These are phyloP conservation scores for Solanum raphanifolium DNA, from an alignment of 257 asterid species.

Conservation along the genomic window DNA sequence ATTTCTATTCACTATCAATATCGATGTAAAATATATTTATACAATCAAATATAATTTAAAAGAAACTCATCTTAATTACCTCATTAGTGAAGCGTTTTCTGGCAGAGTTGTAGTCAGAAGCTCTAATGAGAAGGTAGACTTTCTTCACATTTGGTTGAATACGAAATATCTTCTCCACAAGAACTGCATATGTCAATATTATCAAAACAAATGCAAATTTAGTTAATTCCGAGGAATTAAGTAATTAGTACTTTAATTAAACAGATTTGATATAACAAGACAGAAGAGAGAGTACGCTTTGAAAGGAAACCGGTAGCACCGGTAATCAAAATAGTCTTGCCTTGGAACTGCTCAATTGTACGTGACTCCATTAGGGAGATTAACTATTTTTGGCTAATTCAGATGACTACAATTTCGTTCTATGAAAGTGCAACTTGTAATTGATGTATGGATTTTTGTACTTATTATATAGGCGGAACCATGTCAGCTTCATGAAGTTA, in stretches of 20 bases:
- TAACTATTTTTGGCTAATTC: not conserved
- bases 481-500: not conserved
- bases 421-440: too few relatives aligned
- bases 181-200: conserved; percentile 7
- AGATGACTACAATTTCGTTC: not conserved
- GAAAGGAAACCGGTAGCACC: not conserved
- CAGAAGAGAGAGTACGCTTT: not conserved
- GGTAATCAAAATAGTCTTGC: not conserved
- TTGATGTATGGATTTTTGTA: too few relatives aligned
- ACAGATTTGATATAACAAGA: not conserved
- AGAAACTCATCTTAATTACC: conserved; percentile 11
- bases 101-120: not conserved
- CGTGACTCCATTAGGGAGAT: not conserved
- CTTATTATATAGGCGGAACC: not conserved
- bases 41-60: not conserved
- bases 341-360: not conserved
- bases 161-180: conserved; percentile 40
- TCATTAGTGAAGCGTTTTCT: conserved; percentile 30
- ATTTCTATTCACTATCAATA: not conserved
- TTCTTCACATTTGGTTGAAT: conserved; percentile 37
- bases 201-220: not conserved
- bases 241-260: too few relatives aligned
- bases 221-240: not conserved
- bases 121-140: conserved; percentile 28
- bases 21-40: too few relatives aligned